Evolutionary conservation across 2,329 filamentous ascomycete species (phyloP), one percentile per base, ranked within the genome.

Genomic region (Diaporthe vaccinii): DNA sequence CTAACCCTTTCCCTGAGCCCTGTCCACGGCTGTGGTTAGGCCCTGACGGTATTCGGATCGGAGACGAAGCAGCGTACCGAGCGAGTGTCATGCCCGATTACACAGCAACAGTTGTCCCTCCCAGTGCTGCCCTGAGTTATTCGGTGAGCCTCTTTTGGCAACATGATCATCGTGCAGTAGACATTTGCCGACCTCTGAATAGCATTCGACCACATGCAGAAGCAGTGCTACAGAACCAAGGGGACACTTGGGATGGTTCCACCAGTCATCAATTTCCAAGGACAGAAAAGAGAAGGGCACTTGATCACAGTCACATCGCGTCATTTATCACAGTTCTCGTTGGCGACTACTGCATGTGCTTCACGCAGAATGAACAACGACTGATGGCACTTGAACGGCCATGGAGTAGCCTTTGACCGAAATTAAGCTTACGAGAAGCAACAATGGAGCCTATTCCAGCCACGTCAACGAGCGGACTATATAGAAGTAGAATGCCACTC

Each of bases 281-380:
- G 22, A 31, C 17, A n/a, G 8, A 20, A 46, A 34, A 49, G 14
- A 7, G 28, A 41, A 34, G 25, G 20, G 41, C 17, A 22, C 25
- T 15, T 17, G 12, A 68, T 68, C 65, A 68, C 65, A 8, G 65
- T 68, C 34, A 31, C 34, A 68, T 68, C 65, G 46, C n/a, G 31
- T 3, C 49, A 20, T 41, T 53, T 8, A 41, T 53, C 31, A 39
- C 14, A 28, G 51, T 34, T 51, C 28, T 51, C 5, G 28, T 34
- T 15, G 17, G 28, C 44, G 44, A 51, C 17, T 34, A 20, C 25
- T 34, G n/a, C 25, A 28, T 49, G 25, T 34, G 61, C 61, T 4
- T 34, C 28, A 36, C 31, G 55, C 55, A 58, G 2, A 15, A 22
- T 10, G 55, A 58, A 17, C 4, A 34, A 17, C 20, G 12, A 36